These are phyloP conservation scores for Silybum marianum DNA, from an alignment of 129 eudicot genomes.

Conservation along the genomic window DNA sequence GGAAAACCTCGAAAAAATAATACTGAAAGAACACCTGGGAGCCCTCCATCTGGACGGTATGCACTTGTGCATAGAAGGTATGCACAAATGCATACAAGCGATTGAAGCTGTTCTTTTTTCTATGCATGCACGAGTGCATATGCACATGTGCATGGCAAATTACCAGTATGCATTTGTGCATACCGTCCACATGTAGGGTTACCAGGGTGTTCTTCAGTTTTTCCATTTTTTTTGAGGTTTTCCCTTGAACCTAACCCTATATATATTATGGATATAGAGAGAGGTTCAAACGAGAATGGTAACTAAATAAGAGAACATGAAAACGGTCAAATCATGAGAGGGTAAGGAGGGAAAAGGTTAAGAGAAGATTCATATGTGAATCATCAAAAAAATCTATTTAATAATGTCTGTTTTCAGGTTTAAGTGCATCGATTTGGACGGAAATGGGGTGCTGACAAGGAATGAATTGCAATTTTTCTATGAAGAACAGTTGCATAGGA, in stretches of 20 bases:
- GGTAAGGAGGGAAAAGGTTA: no score
- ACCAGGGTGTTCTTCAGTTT: background rate
- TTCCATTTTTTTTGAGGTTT: background rate
- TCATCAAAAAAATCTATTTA: no score
- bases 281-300: background rate
- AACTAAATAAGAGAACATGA: no score
- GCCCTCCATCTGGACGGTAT: background rate
- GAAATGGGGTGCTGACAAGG: slow-evolving; percentile 55
- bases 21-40: background rate
- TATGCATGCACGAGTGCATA: background rate
- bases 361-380: no score
- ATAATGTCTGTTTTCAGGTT: slow-evolving; percentile 38
- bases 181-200: background rate
- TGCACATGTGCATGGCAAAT: background rate
- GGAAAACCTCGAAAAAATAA: background rate
- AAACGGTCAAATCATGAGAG: no score
- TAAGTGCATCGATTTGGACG: slow-evolving; percentile 69
- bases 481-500: slow-evolving; percentile 65
- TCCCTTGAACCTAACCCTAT: background rate
- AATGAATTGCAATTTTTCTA: slow-evolving; percentile 63
- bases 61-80: background rate
- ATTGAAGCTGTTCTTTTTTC: no score
- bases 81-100: background rate
- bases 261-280: no score
- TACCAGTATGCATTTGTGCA: background rate